These are phyloP conservation scores for Podaxis carcinomalis DNA, from an alignment of 768 basidiomycete genomes.

Conservation along the genomic window DNA sequence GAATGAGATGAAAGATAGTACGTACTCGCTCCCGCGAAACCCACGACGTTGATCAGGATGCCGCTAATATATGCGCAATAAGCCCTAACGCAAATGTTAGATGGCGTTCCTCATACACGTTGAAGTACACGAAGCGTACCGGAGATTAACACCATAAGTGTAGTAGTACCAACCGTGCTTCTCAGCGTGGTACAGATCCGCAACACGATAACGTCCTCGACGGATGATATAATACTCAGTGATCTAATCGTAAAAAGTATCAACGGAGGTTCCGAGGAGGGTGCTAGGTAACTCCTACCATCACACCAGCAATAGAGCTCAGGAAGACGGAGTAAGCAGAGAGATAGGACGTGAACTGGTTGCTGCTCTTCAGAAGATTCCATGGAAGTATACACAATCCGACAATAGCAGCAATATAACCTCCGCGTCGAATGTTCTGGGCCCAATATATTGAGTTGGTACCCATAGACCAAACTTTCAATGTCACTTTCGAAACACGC, in stretches of 20 bases:
- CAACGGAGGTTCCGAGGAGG: not conserved
- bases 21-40: slow-evolving; percentile 72
- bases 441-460: not conserved
- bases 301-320: slow-evolving; percentile 77
- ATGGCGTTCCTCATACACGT: not conserved
- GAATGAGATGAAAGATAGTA: slow-evolving; percentile 12
- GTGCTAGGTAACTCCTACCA: slow-evolving; percentile 38
- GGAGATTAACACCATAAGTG: slow-evolving; percentile 67
- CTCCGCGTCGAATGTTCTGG: slow-evolving; percentile 80
- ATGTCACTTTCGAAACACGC: slow-evolving; percentile 18
- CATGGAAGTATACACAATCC: slow-evolving; percentile 75
- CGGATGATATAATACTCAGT: slow-evolving; percentile 76
- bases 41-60: slow-evolving; percentile 79
- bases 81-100: slow-evolving; percentile 33
- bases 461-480: not conserved
- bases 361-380: slow-evolving; percentile 72
- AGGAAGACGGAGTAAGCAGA: slow-evolving; percentile 80
- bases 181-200: slow-evolving; percentile 59
- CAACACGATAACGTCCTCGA: slow-evolving; percentile 64
- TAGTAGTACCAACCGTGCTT: slow-evolving; percentile 72
- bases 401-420: slow-evolving; percentile 76
- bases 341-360: slow-evolving; percentile 75
- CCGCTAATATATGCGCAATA: slow-evolving; percentile 68
- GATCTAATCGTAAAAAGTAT: slow-evolving; percentile 37
- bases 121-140: slow-evolving; percentile 31